Evolutionary conservation across 441 rosid genomes (phyloP), one percentile per base, ranked within the genome.

Genomic region (Isatis lusitanica): DNA sequence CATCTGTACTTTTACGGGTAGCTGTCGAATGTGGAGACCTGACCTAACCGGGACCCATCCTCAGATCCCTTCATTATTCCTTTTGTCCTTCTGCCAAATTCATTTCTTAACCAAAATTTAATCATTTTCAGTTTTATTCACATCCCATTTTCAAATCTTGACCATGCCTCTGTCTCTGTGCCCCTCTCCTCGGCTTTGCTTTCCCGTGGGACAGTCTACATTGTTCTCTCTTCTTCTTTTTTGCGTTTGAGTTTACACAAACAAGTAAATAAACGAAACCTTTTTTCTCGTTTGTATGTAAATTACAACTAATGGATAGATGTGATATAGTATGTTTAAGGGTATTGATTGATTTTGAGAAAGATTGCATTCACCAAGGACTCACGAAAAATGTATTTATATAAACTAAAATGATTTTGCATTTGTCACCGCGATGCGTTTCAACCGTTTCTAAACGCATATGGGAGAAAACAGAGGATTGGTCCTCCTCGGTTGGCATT

Each of bases 21-120:
- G 75, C 75, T 70, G 66, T 74, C 75, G 61, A 76, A 76, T 63
- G 79, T 70, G 71, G 68, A 70, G 71, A 76, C 79, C 71, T 76
- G 75, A 76, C 79, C 79, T 56, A 76, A 70, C 79, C 40, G 40
- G 69, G 71, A 39, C 67, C 79, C 47, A 31, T 26, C 28, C 9
- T 17, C 60, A n/a, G 18, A 69, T 63, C 69, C 78, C 46, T 61
- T 43, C 33, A 43, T 67, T 61, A 69, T 75, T 69, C 79, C 70
- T 75, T 75, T 75, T 75, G 79, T 63, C 74, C 50, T 46, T 55
- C 79, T 4, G 11, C 51, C 62, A 2, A 44, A 53, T 75, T 68
- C 65, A 10, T 44, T 68, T 28, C 50, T 60, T 28, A 62, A 68
- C 74, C 17, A 63, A 55, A 61, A 36, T 68, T 68, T 59, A 57